These are phyloP conservation scores for Articulospora tetracladia DNA, from an alignment of 495 filamentous ascomycete species.

Conservation along the genomic window DNA sequence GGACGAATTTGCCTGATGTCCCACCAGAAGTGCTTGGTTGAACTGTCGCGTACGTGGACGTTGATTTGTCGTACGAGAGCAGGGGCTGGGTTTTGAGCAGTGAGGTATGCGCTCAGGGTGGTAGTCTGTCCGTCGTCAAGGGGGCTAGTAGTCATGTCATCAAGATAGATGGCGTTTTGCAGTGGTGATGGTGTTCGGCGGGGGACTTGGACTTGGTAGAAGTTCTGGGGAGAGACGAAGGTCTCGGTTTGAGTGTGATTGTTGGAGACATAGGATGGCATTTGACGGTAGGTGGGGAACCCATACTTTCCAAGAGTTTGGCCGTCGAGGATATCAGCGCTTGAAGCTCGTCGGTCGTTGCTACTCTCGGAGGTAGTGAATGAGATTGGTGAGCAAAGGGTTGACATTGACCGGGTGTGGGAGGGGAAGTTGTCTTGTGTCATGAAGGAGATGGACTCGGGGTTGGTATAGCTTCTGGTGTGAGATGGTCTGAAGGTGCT, in stretches of 20 bases:
- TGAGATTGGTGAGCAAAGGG: conserved; percentile 64
- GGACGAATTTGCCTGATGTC: conserved; percentile 81
- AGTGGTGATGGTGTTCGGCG: conserved; percentile 33
- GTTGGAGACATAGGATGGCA: conserved; percentile 59
- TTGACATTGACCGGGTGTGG: conserved; percentile 34
- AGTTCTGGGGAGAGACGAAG: conserved; percentile 38
- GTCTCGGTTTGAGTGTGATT: conserved; percentile 45
- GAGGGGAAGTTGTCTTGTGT: conserved; percentile 28
- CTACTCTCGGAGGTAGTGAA: conserved; percentile 49
- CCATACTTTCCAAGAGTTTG: conserved; percentile 63
- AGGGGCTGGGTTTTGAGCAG: conserved; percentile 71
- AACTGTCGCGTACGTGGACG: conserved; percentile 60
- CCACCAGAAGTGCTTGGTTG: conserved; percentile 89
- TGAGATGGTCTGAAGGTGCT: conserved; percentile 42
- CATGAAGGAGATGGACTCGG: conserved; percentile 51
- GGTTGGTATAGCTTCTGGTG: conserved; percentile 65
- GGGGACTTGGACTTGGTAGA: conserved; percentile 35
- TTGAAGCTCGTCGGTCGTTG: conserved; percentile 61
- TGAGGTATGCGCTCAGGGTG: conserved; percentile 74
- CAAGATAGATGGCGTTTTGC: conserved; percentile 21
- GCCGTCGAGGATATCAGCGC: conserved; percentile 61
- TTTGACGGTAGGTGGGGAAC: conserved; percentile 77
- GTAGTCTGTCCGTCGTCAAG: conserved; percentile 51
- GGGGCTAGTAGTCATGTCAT: conserved; percentile 28
- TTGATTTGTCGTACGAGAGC: conserved; percentile 78